Conservation (phyloP, 305 asterid genomes). For the Nicotiana rustica region DNA sequence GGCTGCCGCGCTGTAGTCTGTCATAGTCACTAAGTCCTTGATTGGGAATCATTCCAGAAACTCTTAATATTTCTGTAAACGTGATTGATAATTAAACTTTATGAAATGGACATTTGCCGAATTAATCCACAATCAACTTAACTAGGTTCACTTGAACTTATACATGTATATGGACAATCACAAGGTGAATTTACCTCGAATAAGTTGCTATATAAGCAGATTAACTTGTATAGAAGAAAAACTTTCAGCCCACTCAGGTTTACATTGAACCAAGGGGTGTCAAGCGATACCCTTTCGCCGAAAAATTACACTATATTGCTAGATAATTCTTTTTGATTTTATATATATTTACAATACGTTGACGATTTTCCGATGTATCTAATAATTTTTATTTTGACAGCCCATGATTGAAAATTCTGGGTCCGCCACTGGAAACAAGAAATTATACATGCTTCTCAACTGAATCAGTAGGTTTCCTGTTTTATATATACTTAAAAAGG, state of each 20-base stretch:
- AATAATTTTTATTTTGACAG: no score
- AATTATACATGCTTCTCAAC: neutral
- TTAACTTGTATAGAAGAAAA: neutral
- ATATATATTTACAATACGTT: no score
- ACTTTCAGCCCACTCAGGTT: neutral
- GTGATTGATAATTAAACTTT: conserved; percentile 26
- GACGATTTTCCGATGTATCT: no score
- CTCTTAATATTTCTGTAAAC: conserved; percentile 69
- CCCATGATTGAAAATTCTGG: no score
- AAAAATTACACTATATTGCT: no score
- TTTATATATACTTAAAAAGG: neutral
- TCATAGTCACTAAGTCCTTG: conserved; percentile 65
- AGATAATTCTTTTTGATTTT: no score
- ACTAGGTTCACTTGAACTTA: neutral
- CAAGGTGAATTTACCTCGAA: neutral
- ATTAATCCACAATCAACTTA: neutral
- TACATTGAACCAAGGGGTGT: neutral
- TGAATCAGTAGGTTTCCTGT: neutral
- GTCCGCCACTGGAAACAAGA: no score
- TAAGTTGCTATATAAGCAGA: neutral
- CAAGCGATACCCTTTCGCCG: no score
- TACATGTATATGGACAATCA: neutral
- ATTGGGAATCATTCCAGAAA: conserved; percentile 67
- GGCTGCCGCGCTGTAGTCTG: conserved; percentile 71
- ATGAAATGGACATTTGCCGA: neutral